Conservation (phyloP, 1,284 basidiomycete genomes). For the Naganishia cerealis region DNA sequence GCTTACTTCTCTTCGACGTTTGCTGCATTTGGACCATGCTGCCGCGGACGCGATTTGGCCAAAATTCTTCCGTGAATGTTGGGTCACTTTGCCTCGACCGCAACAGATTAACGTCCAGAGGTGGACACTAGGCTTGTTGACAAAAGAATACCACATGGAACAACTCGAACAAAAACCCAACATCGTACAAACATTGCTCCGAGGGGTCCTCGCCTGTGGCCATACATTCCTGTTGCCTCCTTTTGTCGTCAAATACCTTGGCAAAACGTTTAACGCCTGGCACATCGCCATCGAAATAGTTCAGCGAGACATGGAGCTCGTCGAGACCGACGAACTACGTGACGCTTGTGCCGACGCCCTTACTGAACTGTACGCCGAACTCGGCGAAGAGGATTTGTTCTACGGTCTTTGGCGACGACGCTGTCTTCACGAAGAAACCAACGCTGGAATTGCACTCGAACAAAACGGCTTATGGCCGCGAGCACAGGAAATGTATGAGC, state of each 20-base stretch:
- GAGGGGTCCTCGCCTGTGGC: slow-evolving; percentile 77
- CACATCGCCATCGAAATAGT: slow-evolving; percentile 86
- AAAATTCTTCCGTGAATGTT: slow-evolving; percentile 84
- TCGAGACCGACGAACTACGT: slow-evolving; percentile 81
- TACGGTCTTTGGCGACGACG: slow-evolving; percentile 94
- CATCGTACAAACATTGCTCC: slow-evolving; percentile 86
- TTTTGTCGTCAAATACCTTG: slow-evolving; percentile 92
- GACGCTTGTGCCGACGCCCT: slow-evolving; percentile 88
- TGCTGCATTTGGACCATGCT: slow-evolving; percentile 77
- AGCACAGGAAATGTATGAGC: slow-evolving; percentile 85
- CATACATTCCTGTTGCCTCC: slow-evolving; percentile 88
- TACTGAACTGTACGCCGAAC: slow-evolving; percentile 91
- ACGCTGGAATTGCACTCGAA: slow-evolving; percentile 87
- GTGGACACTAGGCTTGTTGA: slow-evolving; percentile 84
- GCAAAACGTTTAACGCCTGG: slow-evolving; percentile 95
- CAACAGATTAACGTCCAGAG: slow-evolving; percentile 88
- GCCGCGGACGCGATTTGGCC: slow-evolving; percentile 84
- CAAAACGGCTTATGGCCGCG: slow-evolving; percentile 98
- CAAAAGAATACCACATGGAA: slow-evolving; percentile 88
- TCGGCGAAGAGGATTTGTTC: slow-evolving; percentile 95
- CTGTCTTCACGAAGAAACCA: slow-evolving; percentile 84
- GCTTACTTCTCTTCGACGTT: slow-evolving; percentile 74
- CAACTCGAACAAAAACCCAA: slow-evolving; percentile 92
- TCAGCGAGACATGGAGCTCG: slow-evolving; percentile 67
- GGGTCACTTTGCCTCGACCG: slow-evolving; percentile 78